Base-by-base conservation (phyloP, 768 basidiomycete species). In the Megacollybia marginata region DNA sequence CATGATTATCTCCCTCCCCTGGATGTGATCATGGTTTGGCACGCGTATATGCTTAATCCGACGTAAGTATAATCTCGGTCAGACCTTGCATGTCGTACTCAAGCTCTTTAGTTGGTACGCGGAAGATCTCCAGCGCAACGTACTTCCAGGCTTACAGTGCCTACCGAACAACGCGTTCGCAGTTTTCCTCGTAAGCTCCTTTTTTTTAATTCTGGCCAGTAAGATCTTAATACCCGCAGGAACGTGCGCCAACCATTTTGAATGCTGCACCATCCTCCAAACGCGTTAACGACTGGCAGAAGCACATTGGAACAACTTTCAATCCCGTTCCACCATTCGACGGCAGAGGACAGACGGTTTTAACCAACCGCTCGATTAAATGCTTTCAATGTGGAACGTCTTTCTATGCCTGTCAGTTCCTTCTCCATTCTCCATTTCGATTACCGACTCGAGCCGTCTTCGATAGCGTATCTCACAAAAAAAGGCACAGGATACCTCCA, bases 21-120 rank as follows among this genome's bases (percentile, higher is more conserved):
- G 6, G 69, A 71, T 52, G 67, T 69, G 8, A 42, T 71, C 2
- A 69, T 71, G 69, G 68, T 68, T 9, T 68, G 66, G 67, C 69
- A 70, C 48, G 57, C 69, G 1, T 70, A 70, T 50, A 59, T 68
- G 58, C 54, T 70, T 9, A 63, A 58, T 28, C 53, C 52, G 12
- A 40, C 57, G 65, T 52, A 16, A 2, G 53, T 51, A 20, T 46
- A 33, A 5, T 11, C 40, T 42, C 3, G 35, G 6, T 46, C 15
- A 4, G n/a, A n/a, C n/a, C n/a, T 18, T n/a, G 28, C 28, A 20
- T 11, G 13, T 4, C 15, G 10, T 9, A 11, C 49, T 38, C 1
- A 9, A 23, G 33, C 23, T 16, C 18, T 12, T 1, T 35, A 68
- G 67, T 19, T 65, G 67, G 64, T 68, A 65, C 48, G 57, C 55